A percentile compares a stretch with the other conserved stretches of the same genome.
Evolutionary conservation across 2,329 filamentous ascomycete genomes (phyloP).

Genomic region (Aspergillus hortae): DNA sequence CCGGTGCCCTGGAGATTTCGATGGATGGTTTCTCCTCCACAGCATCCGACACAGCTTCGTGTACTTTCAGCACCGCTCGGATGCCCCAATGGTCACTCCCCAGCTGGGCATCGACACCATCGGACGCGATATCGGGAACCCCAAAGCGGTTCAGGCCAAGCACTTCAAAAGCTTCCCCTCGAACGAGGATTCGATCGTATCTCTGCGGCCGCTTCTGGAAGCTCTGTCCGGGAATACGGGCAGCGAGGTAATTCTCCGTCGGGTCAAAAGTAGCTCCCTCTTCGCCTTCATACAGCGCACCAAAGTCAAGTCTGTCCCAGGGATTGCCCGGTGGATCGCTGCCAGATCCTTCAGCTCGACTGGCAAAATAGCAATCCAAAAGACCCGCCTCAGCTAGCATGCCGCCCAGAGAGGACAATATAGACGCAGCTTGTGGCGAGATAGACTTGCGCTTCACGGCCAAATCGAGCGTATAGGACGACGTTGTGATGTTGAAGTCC

Average conservation of each 20-base stretch:
- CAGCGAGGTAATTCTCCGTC: constrained; percentile 3
- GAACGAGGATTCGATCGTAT: constrained; percentile 3
- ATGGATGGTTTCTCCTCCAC: neutral
- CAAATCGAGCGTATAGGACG: constrained; percentile 5
- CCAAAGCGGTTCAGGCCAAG: constrained; percentile 3
- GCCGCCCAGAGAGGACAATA: constrained; percentile 1
- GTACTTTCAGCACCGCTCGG: neutral
- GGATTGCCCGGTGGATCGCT: neutral
- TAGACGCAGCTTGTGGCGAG: neutral
- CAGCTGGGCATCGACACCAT: neutral
- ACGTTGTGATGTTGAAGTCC: constrained; percentile 8
- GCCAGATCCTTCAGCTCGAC: neutral
- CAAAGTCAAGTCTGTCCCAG: neutral
- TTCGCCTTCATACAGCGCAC: constrained; percentile 5
- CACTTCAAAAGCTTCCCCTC: neutral
- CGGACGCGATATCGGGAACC: neutral
- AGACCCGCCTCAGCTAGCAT: constrained; percentile 1
- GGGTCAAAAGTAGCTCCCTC: constrained; percentile 7
- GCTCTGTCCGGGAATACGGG: constrained; percentile 4
- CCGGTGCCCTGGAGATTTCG: neutral
- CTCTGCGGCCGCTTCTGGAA: constrained; percentile 5
- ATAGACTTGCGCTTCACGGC: constrained; percentile 8
- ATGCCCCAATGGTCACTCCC: constrained; percentile 8
- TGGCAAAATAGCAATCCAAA: constrained; percentile 4
- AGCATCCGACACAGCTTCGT: too few relatives aligned